Evolutionary conservation across 2,329 filamentous ascomycete species (phyloP), one percentile per base, ranked within the genome.

Genomic region (Hortaea sp.): DNA sequence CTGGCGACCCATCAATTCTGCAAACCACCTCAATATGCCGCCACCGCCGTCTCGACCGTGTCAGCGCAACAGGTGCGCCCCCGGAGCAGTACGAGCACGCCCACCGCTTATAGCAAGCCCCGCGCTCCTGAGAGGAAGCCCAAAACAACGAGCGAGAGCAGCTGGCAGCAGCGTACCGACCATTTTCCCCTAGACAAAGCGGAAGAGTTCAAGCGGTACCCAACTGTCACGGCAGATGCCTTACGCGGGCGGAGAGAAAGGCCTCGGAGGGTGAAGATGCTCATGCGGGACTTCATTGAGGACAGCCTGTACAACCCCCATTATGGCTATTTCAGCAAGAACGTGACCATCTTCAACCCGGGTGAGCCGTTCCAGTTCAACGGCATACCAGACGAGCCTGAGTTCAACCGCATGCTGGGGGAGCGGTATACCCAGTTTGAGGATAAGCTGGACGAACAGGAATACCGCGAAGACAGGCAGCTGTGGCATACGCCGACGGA

Each of bases 401-500:
- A 86, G 43, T 98, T 98, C 70, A 80, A 94, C 65, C 68, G 75
- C 38, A 68, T 85, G 52, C 74, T 97, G 1, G 82, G 86, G 37
- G 73, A 81, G 53, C 81, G 88, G 51, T 98, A 97, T 65, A 85
- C 81, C 41, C 80, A 86, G 54, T 97, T 98, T 60, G 92, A 98
- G 67, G 88, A 97, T 63, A 71, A 73, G 20, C 78, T 98, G 48
- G 94, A 98, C 64, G 77, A 76, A 40, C 74, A 78, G 48, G 73
- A 82, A 20, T 78, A 78, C 41, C 79, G 86, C 69, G 79, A 85
- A 41, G 84, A 86, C 37, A 81, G 92, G 7, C 92, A 98, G 70
- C 75, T 98, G 40, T 98, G 92, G 92, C 94, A 98, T 66, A 98
- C 92, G 9, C 92, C 94, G 0, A 98, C 92, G 0, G 92, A 98